Base-by-base conservation (phyloP, 257 asterid species). In the Cruciata laevipes region DNA sequence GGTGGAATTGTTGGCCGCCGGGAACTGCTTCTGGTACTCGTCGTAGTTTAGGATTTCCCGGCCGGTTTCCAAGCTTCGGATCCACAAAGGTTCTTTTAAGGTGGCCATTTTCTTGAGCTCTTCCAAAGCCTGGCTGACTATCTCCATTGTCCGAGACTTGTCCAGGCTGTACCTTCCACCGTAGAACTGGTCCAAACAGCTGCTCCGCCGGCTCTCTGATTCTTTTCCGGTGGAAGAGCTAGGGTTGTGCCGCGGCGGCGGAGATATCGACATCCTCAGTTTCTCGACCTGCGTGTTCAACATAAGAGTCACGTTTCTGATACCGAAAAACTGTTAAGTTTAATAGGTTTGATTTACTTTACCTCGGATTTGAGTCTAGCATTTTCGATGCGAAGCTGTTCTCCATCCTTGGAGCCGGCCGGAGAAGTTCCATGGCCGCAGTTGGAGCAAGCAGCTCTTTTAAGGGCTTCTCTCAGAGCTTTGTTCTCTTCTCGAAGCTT, bases 41-140 rank as follows among this genome's bases (percentile, higher is more conserved):
- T 93, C 96, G 32, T 89, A 93, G 68, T 93, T 93, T 17, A 93
- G 98, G 62, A 90, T 88, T 52, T 93, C 93, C 2, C 94, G 88
- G 24, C 96, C 94, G 4, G 84, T 86, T 61, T 90, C 98, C 20
- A 77, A 79, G 80, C 98, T 88, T 72, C 75, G 71, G 6, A 88
- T 31, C 98, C 98, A 93, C 58, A 93, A 27, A 0, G 95, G 98
- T 44, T 88, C 94, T 5, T 84, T 84, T 0, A 51, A 66, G 37
- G 83, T 70, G 12, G 94, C 89, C 96, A 93, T 90, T 76, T 71
- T 85, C 69, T 24, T 77, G 68, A 90, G 78, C 69, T 93, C 96
- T 20, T 85, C 86, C 67, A 77, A 66, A 2, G 89, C 94, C 62
- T 73, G 69, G 17, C 73, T 74, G 9, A 74, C 91, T 6, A 80